These are phyloP conservation scores for Tulasnella sp. DNA, from an alignment of 768 basidiomycete genomes.

Conservation along the genomic window DNA sequence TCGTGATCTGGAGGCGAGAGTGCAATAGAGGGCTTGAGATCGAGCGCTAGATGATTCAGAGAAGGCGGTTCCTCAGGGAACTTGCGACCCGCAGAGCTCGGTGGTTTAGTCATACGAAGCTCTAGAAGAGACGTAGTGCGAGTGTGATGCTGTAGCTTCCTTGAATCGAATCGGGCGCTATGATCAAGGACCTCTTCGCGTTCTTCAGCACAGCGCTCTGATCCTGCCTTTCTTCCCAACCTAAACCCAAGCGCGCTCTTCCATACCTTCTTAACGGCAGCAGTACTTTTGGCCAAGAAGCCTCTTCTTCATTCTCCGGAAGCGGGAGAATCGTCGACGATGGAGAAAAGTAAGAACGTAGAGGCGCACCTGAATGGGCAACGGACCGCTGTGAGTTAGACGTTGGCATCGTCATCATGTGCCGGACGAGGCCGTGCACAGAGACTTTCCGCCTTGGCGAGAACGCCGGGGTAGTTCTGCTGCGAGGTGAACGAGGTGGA, in stretches of 20 bases:
- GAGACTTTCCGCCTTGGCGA: background rate
- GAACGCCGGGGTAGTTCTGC: background rate
- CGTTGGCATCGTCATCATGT: background rate
- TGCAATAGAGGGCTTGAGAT: background rate
- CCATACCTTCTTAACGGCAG: background rate
- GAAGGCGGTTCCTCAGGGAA: background rate
- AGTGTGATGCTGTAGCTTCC: background rate
- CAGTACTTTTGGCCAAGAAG: background rate
- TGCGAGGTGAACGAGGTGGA: background rate
- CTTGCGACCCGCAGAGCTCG: background rate
- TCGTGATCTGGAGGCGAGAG: background rate
- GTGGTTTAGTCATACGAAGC: background rate
- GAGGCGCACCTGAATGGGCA: background rate
- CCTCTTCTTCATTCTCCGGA: background rate
- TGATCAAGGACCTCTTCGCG: background rate
- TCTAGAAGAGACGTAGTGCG: background rate
- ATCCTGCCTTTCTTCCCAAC: background rate
- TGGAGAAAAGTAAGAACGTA: background rate
- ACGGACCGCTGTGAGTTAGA: background rate
- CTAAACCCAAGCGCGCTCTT: background rate
- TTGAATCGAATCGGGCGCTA: background rate
- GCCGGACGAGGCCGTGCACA: background rate
- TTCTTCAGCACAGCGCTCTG: background rate
- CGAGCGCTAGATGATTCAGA: background rate
- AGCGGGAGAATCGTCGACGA: background rate